Evolutionary conservation across 345 rosid genomes (phyloP), one percentile per base, ranked within the genome.

Genomic region (Capsella bursapastoris): DNA sequence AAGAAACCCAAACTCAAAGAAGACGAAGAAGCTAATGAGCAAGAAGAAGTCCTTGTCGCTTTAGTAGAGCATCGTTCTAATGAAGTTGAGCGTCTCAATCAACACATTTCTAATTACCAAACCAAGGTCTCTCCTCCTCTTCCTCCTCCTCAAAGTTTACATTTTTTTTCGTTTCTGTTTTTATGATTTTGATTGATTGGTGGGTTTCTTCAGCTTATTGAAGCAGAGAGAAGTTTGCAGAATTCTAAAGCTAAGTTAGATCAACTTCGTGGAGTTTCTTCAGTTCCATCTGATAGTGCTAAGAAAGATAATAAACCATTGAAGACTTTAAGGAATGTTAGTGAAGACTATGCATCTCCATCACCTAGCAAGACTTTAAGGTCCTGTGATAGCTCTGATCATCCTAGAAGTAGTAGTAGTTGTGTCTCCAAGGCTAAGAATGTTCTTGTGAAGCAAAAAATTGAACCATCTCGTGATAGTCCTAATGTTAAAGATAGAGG

Each of bases 41-140:
- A 86, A 57, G 91, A 90, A 75, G 86, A 83, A 67, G 88, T 86
- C 31, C 80, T 93, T 51, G 78, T 89, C 3, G 96, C 98, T 75
- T 68, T 90, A 74, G 85, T 87, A 66, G 93, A 87, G 5, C 95
- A 93, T 70, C 93, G 98, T 22, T 43, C 84, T 25, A 82, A 68
- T 49, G 89, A 93, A 81, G 86, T 87, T 47, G 76, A 87, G 22
- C 88, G 86, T 72, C 90, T 89, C 70, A 78, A 66, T 27, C 79
- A 64, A n/a, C 97, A 92, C 59, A 73, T 93, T 58, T 38, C 88
- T 69, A 87, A 89, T 78, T 93, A 90, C 86, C 79, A 70, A 48
- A 78, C 89, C 78, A 90, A 89, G 95, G 97, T 92, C 51, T n/a
- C 49, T 41, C 37, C 7, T 4, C 5, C 32, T 29, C 35, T 5